Conservation (phyloP, 2,329 filamentous ascomycete genomes). For the Aspergillus persii region DNA sequence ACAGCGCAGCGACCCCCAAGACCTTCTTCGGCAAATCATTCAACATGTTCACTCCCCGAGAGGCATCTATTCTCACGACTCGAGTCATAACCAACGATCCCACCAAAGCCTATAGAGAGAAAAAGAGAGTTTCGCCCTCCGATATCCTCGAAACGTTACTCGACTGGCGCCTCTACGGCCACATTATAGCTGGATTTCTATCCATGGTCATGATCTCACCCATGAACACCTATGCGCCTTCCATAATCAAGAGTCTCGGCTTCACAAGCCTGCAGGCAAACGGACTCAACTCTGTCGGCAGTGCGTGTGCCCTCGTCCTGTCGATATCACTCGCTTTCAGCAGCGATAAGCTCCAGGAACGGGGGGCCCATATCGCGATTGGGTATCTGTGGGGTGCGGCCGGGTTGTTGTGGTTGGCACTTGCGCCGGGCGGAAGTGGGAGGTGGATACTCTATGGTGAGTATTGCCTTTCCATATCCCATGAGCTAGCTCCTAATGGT, state of each 20-base stretch:
- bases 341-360: neutral
- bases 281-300: neutral
- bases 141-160: neutral
- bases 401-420: constrained; percentile 22
- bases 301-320: neutral
- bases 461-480: neutral
- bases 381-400: constrained; percentile 22
- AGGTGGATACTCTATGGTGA: constrained; percentile 19
- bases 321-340: neutral
- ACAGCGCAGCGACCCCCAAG: constrained; percentile 23
- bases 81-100: neutral
- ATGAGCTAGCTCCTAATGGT: too few relatives aligned
- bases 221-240: neutral
- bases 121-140: neutral
- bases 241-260: neutral
- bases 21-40: constrained; percentile 11
- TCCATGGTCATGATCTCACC: neutral
- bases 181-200: neutral
- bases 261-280: neutral
- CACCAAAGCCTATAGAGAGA: neutral
- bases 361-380: constrained; percentile 20
- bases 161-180: neutral
- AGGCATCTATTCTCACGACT: neutral
- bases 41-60: neutral
- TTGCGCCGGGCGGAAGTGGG: constrained; percentile 17